Evolutionary conservation across 176 grass and related monocot genomes (phyloP).

Genomic region (Ensete ventricosum): DNA sequence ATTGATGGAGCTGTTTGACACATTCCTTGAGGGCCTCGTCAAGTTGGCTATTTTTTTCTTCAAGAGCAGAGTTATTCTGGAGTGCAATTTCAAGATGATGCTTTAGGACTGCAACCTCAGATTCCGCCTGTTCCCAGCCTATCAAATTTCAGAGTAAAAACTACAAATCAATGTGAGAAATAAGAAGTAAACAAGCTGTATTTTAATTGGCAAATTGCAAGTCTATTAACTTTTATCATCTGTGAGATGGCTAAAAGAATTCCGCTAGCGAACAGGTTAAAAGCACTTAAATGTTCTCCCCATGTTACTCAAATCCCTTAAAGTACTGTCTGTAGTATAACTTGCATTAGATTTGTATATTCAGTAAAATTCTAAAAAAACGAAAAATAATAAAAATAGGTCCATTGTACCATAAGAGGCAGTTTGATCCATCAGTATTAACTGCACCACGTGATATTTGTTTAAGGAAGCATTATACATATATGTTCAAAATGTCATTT

Average conservation of each 20-base stretch:
- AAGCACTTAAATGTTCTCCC: not conserved
- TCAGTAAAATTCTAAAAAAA: not conserved
- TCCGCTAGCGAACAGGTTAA: not conserved
- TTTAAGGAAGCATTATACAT: not conserved
- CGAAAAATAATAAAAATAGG: too few relatives aligned
- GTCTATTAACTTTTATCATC: too few relatives aligned
- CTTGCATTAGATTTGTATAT: not conserved
- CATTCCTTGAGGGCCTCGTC: slow-evolving; percentile 93
- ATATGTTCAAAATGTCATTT: not conserved
- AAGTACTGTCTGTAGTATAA: not conserved
- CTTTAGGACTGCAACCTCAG: slow-evolving; percentile 71
- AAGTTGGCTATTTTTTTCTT: slow-evolving; percentile 66
- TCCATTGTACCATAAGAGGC: not conserved
- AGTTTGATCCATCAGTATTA: not conserved
- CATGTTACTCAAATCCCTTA: not conserved
- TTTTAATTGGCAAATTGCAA: not conserved
- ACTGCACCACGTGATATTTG: not conserved
- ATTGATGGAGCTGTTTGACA: slow-evolving; percentile 81
- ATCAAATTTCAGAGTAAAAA: slow-evolving; percentile 4
- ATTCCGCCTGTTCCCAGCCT: slow-evolving; percentile 99
- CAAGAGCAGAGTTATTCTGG: slow-evolving; percentile 54
- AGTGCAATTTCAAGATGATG: slow-evolving; percentile 79
- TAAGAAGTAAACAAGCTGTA: not conserved
- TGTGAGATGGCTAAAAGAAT: not conserved
- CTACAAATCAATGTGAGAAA: not conserved